phyloP scores from a whole-genome alignment of 2,329 filamentous ascomycete species.

The Eutypa lata region DNA sequence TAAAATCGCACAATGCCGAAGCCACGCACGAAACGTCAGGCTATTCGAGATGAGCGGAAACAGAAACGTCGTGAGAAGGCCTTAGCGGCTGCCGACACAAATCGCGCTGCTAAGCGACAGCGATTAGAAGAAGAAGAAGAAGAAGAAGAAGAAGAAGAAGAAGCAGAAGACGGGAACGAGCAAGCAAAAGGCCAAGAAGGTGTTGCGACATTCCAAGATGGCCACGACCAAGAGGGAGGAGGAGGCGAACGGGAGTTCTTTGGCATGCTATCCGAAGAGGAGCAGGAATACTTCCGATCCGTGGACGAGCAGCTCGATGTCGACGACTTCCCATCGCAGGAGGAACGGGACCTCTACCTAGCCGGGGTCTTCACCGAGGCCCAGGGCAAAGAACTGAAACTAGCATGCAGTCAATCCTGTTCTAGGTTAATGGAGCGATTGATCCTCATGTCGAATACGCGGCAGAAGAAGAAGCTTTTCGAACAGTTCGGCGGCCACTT shows the following conservation, averaged over 20 bases:
- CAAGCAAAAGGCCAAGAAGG: slow-evolving; percentile 1
- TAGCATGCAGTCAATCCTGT: slow-evolving; percentile 93
- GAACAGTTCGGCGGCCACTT: slow-evolving; percentile 84
- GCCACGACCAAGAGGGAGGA: neutral
- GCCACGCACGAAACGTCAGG: slow-evolving; percentile 30
- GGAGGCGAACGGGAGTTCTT: slow-evolving; percentile 69
- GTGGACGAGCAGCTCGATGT: slow-evolving; percentile 87
- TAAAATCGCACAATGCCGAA: slow-evolving; percentile 25
- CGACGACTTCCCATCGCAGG: slow-evolving; percentile 77
- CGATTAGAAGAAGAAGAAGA: slow-evolving; percentile 20
- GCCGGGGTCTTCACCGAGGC: slow-evolving; percentile 85
- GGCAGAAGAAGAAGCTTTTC: slow-evolving; percentile 85
- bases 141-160: slow-evolving; percentile 11
- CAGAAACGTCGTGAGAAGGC: slow-evolving; percentile 25
- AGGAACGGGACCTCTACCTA: slow-evolving; percentile 70
- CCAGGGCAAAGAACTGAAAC: slow-evolving; percentile 88
- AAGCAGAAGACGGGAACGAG: slow-evolving; percentile 18
- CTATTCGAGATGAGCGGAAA: slow-evolving; percentile 32
- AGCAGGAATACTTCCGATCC: slow-evolving; percentile 92
- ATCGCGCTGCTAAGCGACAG: slow-evolving; percentile 22
- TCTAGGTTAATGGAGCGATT: slow-evolving; percentile 89
- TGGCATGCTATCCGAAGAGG: slow-evolving; percentile 85
- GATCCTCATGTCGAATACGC: slow-evolving; percentile 73
- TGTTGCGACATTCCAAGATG: slow-evolving; percentile 1
- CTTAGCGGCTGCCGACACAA: slow-evolving; percentile 11